These are phyloP conservation scores for Schizothecium vesticola DNA, from an alignment of 495 filamentous ascomycete species.

Conservation along the genomic window DNA sequence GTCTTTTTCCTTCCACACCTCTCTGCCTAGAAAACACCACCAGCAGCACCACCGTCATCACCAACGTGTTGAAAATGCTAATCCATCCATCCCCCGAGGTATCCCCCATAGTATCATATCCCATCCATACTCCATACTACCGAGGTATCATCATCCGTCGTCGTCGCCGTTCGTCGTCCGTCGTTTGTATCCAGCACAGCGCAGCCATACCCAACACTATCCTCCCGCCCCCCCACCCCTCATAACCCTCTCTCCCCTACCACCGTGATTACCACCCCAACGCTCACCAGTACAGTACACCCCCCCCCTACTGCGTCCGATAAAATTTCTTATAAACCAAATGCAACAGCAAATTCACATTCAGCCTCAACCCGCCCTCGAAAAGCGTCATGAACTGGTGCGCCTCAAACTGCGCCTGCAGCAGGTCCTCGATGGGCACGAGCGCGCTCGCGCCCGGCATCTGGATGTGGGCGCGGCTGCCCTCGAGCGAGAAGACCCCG, in stretches of 20 bases:
- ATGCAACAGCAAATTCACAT: conserved; percentile 94
- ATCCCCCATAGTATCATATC: not conserved
- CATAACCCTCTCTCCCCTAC: too few relatives aligned
- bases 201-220: too few relatives aligned
- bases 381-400: conserved; percentile 93
- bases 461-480: conserved; percentile 87
- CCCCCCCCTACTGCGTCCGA: conserved; percentile 56
- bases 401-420: conserved; percentile 96
- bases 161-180: not conserved
- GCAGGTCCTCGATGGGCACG: conserved; percentile 84
- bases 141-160: not conserved
- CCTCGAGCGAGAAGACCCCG: conserved; percentile 89
- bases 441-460: conserved; percentile 89
- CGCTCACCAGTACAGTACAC: too few relatives aligned
- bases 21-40: not conserved
- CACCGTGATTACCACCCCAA: not conserved
- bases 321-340: conserved; percentile 98
- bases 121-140: not conserved
- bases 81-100: not conserved
- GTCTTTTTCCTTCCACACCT: not conserved
- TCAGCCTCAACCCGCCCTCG: conserved; percentile 78
- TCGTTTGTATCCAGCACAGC: not conserved
- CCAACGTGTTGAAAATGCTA: not conserved
- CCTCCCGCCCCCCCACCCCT: not conserved
- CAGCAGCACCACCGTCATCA: not conserved